Percentiles rank a stretch among this genome's conserved stretches.
Evolutionary conservation across 176 grass and related monocot genomes (phyloP).

Genomic region (Oryza meyeriana): DNA sequence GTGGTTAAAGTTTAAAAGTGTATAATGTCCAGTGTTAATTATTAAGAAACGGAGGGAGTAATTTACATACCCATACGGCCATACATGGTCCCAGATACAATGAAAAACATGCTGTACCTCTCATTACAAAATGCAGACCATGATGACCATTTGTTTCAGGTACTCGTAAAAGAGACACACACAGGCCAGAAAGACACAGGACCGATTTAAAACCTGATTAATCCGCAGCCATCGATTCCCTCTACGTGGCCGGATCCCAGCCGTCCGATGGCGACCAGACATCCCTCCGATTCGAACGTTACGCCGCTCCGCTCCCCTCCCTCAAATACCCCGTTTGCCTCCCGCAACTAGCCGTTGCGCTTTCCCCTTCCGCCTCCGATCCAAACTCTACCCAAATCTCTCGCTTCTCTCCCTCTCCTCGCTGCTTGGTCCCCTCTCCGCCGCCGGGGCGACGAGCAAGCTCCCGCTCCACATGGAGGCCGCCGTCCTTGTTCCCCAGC

Average conservation of each 20-base stretch:
- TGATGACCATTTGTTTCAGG: neutral
- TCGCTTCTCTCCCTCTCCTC: neutral
- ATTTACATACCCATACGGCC: too few relatives aligned
- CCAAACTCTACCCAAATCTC: neutral
- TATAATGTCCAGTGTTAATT: too few relatives aligned
- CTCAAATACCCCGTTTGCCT: neutral
- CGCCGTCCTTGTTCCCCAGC: constrained; percentile 21
- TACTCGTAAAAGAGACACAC: too few relatives aligned
- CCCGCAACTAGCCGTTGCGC: constrained; percentile 42
- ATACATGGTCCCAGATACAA: too few relatives aligned
- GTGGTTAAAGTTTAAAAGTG: too few relatives aligned
- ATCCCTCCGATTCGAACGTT: constrained; percentile 27
- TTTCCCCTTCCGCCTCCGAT: neutral
- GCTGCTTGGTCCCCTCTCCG: neutral
- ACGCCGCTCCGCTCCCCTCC: neutral
- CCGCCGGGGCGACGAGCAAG: neutral
- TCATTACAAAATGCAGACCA: neutral
- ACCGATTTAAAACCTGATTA: neutral
- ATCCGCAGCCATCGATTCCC: neutral
- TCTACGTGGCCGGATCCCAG: neutral
- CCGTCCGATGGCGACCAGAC: neutral
- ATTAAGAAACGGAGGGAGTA: too few relatives aligned
- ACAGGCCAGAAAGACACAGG: neutral
- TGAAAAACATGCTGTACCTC: too few relatives aligned
- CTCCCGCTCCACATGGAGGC: constrained; percentile 12